Evolutionary conservation across 2,329 filamentous ascomycete species (phyloP), one percentile per base, ranked within the genome.

Genomic region (Xylaria sp.): DNA sequence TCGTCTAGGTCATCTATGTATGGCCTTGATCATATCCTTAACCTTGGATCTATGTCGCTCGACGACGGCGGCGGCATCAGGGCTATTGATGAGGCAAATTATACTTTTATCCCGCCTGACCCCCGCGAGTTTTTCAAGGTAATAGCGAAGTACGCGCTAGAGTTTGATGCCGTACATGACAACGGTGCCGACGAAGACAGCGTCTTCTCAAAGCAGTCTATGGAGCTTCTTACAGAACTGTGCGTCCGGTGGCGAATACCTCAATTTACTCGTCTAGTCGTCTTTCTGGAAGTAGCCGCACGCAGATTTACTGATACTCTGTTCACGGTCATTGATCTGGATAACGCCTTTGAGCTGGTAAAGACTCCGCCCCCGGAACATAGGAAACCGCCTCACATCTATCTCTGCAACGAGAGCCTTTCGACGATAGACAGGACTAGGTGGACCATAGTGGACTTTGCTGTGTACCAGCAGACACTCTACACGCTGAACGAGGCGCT

Each of bases 181-280:
- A 77, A 82, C 51, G 76, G 77, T 50, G 71, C 76, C 17, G 75
- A 78, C 44, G 76, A 79, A 39, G 73, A 77, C 52, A 73, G 75
- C 20, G 80, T 82, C 13, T 72, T 89, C n/a, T 94, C 91, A 1
- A 90, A 88, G 64, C 84, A 89, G 57, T 94, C 91, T 2, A 82
- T 85, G 44, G 92, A 97, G 51, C 77, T 99, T 42, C 74, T 99
- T 58, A 89, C 88, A 56, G 93, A 97, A 71, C 81, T 97, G 52
- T 90, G 88, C 54, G 77, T 91, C 58, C 86, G 92, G 65, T 99
- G 94, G 94, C 87, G 94, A 45, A 82, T 99, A 57, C 92, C 93
- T 2, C 86, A 88, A 60, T 91, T 87, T 66, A 91, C 91, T 2
- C 84, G 92, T 41, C 80, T 91, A 47, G 85, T 96, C 5, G 74